Conservation (phyloP, 495 filamentous ascomycete species). For the Daldinia loculata region DNA sequence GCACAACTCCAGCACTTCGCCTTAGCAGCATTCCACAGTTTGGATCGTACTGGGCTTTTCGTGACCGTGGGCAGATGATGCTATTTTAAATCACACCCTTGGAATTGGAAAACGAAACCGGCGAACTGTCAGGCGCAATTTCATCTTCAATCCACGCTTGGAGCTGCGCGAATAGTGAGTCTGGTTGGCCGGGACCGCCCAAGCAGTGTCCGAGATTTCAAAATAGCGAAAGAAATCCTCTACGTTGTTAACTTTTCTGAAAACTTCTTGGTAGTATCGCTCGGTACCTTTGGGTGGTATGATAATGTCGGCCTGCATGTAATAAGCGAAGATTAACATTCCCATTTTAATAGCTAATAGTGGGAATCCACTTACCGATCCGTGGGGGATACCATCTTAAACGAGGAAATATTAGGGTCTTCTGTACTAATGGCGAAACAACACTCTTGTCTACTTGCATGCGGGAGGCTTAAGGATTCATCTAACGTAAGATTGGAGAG, state of each 20-base stretch:
- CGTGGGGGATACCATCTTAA: conserved; percentile 55
- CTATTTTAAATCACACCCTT: neutral
- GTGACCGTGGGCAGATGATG: conserved; percentile 8
- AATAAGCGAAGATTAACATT: neutral
- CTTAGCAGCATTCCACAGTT: conserved; percentile 6
- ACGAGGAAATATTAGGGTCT: conserved; percentile 52
- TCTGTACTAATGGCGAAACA: conserved; percentile 46
- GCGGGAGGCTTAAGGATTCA: conserved; percentile 42
- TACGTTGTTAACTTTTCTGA: neutral
- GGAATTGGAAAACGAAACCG: conserved; percentile 5
- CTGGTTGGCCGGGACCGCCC: conserved; percentile 27
- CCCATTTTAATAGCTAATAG: neutral
- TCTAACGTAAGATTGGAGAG: conserved; percentile 16
- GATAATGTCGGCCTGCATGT: conserved; percentile 16
- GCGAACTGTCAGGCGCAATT: conserved; percentile 22
- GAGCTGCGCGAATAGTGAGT: conserved; percentile 15
- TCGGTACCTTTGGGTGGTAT: conserved; percentile 11
- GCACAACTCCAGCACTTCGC: conserved; percentile 10
- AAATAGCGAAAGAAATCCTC: conserved; percentile 30
- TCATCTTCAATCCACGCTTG: conserved; percentile 38
- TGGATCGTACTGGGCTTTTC: conserved; percentile 1
- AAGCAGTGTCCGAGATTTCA: conserved; percentile 24
- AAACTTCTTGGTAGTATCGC: conserved; percentile 23
- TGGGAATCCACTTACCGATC: conserved; percentile 8
- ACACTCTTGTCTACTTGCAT: conserved; percentile 39